phyloP scores from a whole-genome alignment of 2,329 filamentous ascomycete species.

The Colletotrichum kahawae region DNA sequence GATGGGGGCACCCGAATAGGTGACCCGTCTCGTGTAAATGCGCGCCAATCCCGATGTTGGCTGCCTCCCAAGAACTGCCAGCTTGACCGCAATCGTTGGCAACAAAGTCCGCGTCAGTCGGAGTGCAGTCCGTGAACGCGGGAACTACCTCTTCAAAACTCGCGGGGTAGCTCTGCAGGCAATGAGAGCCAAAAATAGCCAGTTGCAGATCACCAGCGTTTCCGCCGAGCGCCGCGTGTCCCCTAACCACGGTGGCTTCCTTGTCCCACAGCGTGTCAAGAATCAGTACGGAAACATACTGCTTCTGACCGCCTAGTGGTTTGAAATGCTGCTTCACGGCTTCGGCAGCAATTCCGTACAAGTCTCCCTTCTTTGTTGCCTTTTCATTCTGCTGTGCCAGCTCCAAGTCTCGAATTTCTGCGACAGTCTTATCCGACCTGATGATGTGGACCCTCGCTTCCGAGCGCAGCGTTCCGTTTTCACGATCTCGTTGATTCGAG shows the following conservation, averaged over 20 bases:
- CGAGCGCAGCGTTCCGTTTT: slow-evolving; percentile 77
- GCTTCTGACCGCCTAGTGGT: slow-evolving; percentile 76
- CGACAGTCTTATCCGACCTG: slow-evolving; percentile 80
- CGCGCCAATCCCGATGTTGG: slow-evolving; percentile 90
- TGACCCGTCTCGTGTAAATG: slow-evolving; percentile 93
- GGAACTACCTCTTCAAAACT: slow-evolving; percentile 89
- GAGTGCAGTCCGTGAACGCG: slow-evolving; percentile 88
- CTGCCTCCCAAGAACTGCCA: slow-evolving; percentile 94
- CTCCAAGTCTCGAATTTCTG: slow-evolving; percentile 80
- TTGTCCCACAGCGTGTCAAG: slow-evolving; percentile 91
- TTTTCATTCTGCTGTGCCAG: slow-evolving; percentile 77
- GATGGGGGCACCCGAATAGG: slow-evolving; percentile 87
- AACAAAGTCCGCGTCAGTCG: slow-evolving; percentile 79
- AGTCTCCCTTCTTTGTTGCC: slow-evolving; percentile 71
- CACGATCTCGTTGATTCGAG: slow-evolving; percentile 75
- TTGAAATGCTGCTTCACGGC: slow-evolving; percentile 82
- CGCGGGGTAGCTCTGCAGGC: slow-evolving; percentile 87
- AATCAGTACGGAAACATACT: slow-evolving; percentile 86
- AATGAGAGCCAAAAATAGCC: slow-evolving; percentile 91
- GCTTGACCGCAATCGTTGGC: slow-evolving; percentile 87
- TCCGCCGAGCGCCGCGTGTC: slow-evolving; percentile 85
- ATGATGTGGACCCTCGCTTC: slow-evolving; percentile 92
- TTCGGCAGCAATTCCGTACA: slow-evolving; percentile 79
- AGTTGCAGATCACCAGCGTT: slow-evolving; percentile 75
- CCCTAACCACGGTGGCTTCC: slow-evolving; percentile 70